Conservation (phyloP, 495 filamentous ascomycete species). For the Jackrogersella minutella region DNA sequence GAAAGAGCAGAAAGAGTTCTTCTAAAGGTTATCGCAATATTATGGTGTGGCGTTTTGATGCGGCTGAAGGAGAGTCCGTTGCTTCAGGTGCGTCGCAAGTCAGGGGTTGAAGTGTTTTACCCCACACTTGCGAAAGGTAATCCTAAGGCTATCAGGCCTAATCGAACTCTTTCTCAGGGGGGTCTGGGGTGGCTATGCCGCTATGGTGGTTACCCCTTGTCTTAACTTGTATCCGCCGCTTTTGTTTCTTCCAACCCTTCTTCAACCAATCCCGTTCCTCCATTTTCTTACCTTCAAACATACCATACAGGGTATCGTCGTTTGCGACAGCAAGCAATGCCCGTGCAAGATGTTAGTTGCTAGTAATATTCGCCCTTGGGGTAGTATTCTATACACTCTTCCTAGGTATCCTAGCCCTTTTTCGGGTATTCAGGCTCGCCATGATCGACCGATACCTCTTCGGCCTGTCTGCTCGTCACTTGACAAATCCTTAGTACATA, state of each 20-base stretch:
- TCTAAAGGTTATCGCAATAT: no score
- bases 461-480: slow-evolving; percentile 3
- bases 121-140: slow-evolving; percentile 35
- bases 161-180: slow-evolving; percentile 22
- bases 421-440: slow-evolving; percentile 1
- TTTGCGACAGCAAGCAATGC: slow-evolving; percentile 20
- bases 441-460: slow-evolving; percentile 6
- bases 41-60: slow-evolving; percentile 30
- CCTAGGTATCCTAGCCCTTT: not conserved
- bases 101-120: slow-evolving; percentile 51
- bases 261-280: slow-evolving; percentile 45
- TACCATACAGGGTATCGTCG: slow-evolving; percentile 43
- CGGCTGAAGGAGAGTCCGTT: slow-evolving; percentile 40
- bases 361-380: slow-evolving; percentile 6
- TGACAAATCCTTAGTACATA: slow-evolving; percentile 9
- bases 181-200: no score
- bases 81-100: slow-evolving; percentile 61
- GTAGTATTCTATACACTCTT: slow-evolving; percentile 15
- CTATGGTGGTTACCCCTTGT: no score
- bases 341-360: slow-evolving; percentile 23
- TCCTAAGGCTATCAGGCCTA: slow-evolving; percentile 36
- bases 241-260: slow-evolving; percentile 29
- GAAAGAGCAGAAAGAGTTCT: no score
- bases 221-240: not conserved
- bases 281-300: slow-evolving; percentile 50